A percentile compares a stretch with the other conserved stretches of the same genome.
Conservation (phyloP, 495 filamentous ascomycete species). For the Arthonia radiata region DNA sequence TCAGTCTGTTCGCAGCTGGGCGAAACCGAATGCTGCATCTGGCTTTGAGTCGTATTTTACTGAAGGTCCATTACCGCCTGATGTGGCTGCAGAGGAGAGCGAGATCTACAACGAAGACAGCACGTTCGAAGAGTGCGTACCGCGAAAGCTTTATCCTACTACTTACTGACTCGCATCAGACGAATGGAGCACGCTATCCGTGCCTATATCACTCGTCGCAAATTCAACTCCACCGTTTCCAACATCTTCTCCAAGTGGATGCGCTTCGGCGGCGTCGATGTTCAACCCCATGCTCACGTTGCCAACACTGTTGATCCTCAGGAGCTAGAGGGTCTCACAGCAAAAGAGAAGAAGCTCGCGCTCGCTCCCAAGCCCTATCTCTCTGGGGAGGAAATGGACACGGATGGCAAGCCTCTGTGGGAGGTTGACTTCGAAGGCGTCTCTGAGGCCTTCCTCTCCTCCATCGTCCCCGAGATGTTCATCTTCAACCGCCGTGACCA, state of each 20-base stretch:
- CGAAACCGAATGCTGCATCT: conserved; percentile 15
- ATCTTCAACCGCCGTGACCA: no score
- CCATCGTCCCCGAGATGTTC: no score
- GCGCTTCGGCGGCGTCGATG: conserved; percentile 55
- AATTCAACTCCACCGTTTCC: conserved; percentile 33
- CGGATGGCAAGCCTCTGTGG: conserved; percentile 25
- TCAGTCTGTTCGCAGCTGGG: conserved; percentile 3
- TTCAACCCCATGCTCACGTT: no score
- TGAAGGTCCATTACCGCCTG: conserved; percentile 52
- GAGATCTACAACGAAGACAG: conserved; percentile 16
- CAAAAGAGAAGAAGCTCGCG: conserved; percentile 24
- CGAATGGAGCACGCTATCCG: conserved; percentile 74
- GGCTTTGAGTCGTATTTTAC: conserved; percentile 53
- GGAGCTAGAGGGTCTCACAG: conserved; percentile 38
- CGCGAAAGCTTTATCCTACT: conserved; percentile 4
- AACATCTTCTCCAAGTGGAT: conserved; percentile 59
- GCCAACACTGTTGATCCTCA: no score
- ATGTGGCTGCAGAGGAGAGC: conserved; percentile 32
- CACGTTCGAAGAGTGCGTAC: conserved; percentile 17
- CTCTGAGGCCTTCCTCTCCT: conserved; percentile 61
- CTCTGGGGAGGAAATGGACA: conserved; percentile 18
- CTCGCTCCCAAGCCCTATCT: conserved; percentile 36
- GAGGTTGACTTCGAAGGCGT: conserved; percentile 59
- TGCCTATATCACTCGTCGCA: conserved; percentile 50
- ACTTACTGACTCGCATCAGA: conserved; percentile 2